Conservation (phyloP, 164 flowering plant genomes). For the Tetracentron sinense region DNA sequence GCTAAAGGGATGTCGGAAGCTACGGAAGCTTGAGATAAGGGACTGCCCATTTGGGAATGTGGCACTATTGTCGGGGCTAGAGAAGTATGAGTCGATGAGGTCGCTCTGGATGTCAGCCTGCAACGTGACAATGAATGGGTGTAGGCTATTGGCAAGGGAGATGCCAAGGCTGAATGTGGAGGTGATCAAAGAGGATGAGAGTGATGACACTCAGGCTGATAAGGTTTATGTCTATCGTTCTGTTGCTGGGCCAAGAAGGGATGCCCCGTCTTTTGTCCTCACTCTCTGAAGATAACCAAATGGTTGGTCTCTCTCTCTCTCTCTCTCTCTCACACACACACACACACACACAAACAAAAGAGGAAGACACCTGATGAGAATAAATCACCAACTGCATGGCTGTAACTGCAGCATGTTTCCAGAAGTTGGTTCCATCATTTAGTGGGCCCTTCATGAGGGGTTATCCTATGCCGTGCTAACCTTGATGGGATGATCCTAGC, state of each 20-base stretch:
- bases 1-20: conserved; percentile 61
- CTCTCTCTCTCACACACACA: too few species aligned
- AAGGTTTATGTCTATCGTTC: conserved; percentile 79
- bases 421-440: too few species aligned
- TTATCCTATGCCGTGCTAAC: too few species aligned
- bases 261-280: conserved; percentile 66
- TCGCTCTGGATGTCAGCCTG: conserved; percentile 92
- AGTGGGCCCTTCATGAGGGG: too few species aligned
- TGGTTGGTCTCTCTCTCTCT: conserved; percentile 26
- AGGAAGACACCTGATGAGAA: too few species aligned
- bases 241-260: conserved; percentile 71
- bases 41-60: conserved; percentile 80
- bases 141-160: conserved; percentile 47
- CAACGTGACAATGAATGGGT: conserved; percentile 57
- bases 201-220: conserved; percentile 47
- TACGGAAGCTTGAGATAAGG: conserved; percentile 79
- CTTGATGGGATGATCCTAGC: too few species aligned
- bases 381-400: too few species aligned
- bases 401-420: too few species aligned
- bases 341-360: too few species aligned
- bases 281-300: conserved; percentile 41
- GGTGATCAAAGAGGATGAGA: conserved; percentile 70
- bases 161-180: conserved; percentile 82
- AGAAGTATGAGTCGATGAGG: conserved; percentile 71
- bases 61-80: conserved; percentile 61